Base-by-base conservation (phyloP, 2,329 filamentous ascomycete species). In the Apiospora saccharicola region DNA sequence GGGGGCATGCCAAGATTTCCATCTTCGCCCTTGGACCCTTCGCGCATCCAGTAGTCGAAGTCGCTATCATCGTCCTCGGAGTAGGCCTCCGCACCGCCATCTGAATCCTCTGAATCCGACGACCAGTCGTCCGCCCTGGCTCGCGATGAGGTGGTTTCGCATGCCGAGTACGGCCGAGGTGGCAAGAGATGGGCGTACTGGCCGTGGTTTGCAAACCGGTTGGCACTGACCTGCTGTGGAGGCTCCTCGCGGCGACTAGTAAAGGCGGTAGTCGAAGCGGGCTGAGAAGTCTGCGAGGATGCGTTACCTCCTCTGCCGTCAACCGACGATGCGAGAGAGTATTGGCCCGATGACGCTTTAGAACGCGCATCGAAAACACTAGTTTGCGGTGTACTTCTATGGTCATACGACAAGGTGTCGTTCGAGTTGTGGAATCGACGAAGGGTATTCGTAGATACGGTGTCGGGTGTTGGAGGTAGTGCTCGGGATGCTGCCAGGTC, bases 381-480 rank as follows among this genome's bases (percentile, higher is more conserved):
- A 14, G 30, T 41, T 34, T 64, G 57, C 16, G 46, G 68, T n/a
- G 57, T 44, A 26, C 57, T 64, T 41, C 57, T n/a, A 73, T 71
- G 73, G 37, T 75, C 71, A 2, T 69, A 69, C 4, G 70, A 37
- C 10, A 74, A 69, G 12, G 61, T 85, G 61, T 90, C 88, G 70
- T 85, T 84, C 0, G 88, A 89, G 68, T 83, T 84, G 73, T 88
- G 84, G 72, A 85, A 86, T 19, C 84, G 83, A 7, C 85, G 83
- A 46, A 90, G 81, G 0, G 87, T 89, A 1, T 87, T 86, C 2
- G 87, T 89, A 1, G 89, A 89, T 26, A 90, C 87, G 0, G 89
- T 90, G 75, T 90, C 89, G 0, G 89, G 89, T 0, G 89, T 90
- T 0, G 89, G 89, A 13, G 89, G 89, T 1, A 90, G 80, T 24